These are phyloP conservation scores for Hypericum perforatum DNA, from an alignment of 345 rosid genomes.

Conservation along the genomic window DNA sequence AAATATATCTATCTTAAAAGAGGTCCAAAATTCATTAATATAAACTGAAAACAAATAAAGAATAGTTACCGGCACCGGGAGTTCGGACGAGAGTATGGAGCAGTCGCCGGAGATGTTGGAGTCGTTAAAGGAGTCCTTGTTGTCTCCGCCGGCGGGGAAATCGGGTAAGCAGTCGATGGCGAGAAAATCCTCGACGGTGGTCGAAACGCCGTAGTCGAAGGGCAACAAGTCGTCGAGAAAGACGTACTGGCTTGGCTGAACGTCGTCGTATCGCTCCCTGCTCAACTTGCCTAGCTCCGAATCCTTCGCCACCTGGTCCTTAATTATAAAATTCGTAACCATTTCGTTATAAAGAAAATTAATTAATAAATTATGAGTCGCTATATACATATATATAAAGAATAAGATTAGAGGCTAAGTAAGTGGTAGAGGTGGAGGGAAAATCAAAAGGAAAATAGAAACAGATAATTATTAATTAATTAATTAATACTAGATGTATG, in stretches of 20 bases:
- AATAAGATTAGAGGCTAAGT: too few species aligned
- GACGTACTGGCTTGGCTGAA: conserved; percentile 20
- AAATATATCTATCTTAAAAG: not conserved
- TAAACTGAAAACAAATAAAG: not conserved
- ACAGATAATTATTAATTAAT: too few species aligned
- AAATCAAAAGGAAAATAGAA: too few species aligned
- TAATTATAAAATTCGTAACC: too few species aligned
- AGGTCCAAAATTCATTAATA: not conserved
- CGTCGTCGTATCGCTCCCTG: too few species aligned
- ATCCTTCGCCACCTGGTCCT: too few species aligned
- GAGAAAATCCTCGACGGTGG: conserved; percentile 37
- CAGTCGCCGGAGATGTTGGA: conserved; percentile 17
- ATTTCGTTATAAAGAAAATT: too few species aligned
- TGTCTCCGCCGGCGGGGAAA: conserved; percentile 33
- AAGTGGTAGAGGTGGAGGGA: too few species aligned
- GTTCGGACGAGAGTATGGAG: conserved; percentile 17
- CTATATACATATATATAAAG: too few species aligned
- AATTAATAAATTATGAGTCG: too few species aligned
- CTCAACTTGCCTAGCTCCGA: too few species aligned
- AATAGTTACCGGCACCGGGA: conserved; percentile 31
- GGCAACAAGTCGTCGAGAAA: conserved; percentile 25
- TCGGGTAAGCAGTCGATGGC: conserved; percentile 62
- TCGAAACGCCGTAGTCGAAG: conserved; percentile 1
- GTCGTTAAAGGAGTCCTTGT: conserved; percentile 30
- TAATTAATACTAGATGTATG: too few species aligned